Base-by-base conservation (phyloP, 2,329 filamentous ascomycete species). In the Aspergillus amoenus region DNA sequence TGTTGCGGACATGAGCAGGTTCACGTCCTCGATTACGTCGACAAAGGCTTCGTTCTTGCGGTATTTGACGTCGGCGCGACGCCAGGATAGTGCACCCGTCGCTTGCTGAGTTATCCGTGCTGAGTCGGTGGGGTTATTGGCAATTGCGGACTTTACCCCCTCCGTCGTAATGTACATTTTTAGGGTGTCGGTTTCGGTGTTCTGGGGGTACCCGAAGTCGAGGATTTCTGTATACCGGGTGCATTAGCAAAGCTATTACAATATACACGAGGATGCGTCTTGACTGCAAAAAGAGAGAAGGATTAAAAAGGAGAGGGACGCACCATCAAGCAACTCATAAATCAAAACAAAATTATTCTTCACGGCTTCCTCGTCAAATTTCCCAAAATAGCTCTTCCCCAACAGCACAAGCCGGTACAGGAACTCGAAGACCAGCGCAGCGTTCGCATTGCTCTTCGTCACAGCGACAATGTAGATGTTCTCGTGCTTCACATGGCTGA, bases 131-230 rank as follows among this genome's bases (percentile, higher is more conserved):
- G 69, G 73, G 73, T 76, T 78, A 87, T 88, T 64, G 84, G 87
- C 65, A 56, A 79, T 78, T 34, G 76, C 92, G 32, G 92, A 95
- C 77, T 97, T 97, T 78, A 99, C 93, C 57, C 94, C 94, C 79
- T 99, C 94, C 37, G 94, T 99, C 43, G 95, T 99, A 71, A 99
- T 99, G 82, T 99, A 99, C 93, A 97, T 97, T 79, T 99, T 99
- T 68, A 99, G 82, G 15, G 94, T 97, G 75, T 99, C 94, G 53
- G 93, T 96, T 78, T 99, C 94, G 61, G 94, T 99, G 75, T 97
- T 97, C 75, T 99, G 94, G 34, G 94, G 94, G 74, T 99, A 99
- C 61, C 94, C 94, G 77, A 99, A 99, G 77, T 99, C 94, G 73
- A 99, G 87, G 70, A 99, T 97, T 79, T 99, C 94, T 94, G 66